Conservation (phyloP, 2,329 filamentous ascomycete genomes). For the Penicillium polonicum region DNA sequence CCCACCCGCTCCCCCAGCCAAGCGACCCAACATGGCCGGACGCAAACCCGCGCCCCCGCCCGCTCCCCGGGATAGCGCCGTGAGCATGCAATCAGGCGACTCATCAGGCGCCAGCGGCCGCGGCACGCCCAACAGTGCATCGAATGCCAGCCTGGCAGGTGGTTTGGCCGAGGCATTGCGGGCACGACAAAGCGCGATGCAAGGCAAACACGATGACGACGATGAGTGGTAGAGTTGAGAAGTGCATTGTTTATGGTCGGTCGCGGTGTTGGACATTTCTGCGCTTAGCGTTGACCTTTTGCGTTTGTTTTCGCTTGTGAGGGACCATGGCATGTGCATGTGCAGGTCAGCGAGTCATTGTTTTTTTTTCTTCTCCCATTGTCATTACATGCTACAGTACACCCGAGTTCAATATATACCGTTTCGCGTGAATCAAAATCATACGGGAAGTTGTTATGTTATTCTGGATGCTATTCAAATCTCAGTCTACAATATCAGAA, state of each 20-base stretch:
- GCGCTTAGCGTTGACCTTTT: conserved; percentile 26
- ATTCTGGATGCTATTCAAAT: background rate
- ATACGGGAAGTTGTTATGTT: background rate
- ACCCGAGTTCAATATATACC: conserved; percentile 10
- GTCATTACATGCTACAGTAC: background rate
- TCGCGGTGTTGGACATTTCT: conserved; percentile 20
- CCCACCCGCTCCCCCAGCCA: conserved; percentile 75
- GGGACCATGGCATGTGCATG: conserved; percentile 6
- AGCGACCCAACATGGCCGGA: conserved; percentile 67
- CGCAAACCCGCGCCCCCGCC: conserved; percentile 69
- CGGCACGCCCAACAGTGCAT: conserved; percentile 61
- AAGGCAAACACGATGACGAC: conserved; percentile 65
- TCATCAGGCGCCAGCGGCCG: conserved; percentile 64
- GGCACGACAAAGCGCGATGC: conserved; percentile 74
- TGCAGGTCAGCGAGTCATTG: conserved; percentile 4
- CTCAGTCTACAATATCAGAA: background rate
- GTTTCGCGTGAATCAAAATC: background rate
- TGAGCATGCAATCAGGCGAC: conserved; percentile 51
- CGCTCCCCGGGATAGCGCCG: conserved; percentile 65
- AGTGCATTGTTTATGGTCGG: conserved; percentile 11
- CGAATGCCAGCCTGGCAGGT: conserved; percentile 64
- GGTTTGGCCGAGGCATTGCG: conserved; percentile 77
- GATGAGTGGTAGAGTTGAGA: conserved; percentile 62
- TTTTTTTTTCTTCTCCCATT: background rate
- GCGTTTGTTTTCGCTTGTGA: conserved; percentile 5